Conservation (phyloP, 495 filamentous ascomycete genomes). For the Hypoxylon crocopeplum region DNA sequence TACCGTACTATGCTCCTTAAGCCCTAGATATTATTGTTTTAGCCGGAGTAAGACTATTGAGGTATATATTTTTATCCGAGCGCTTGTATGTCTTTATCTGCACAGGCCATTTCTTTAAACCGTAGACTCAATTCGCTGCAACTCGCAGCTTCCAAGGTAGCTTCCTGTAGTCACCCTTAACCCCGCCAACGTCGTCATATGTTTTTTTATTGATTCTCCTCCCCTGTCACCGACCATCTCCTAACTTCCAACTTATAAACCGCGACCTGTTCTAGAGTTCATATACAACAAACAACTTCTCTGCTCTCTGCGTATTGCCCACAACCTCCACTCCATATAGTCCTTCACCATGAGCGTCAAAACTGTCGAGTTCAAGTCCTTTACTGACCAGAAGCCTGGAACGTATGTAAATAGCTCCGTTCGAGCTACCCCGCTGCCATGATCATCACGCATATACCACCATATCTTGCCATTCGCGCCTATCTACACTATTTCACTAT, state of each 20-base stretch:
- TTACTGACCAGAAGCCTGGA: slow-evolving; percentile 96
- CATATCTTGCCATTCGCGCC: neutral
- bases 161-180: slow-evolving; percentile 9
- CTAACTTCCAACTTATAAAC: neutral
- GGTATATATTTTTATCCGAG: too few species aligned
- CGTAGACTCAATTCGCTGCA: neutral
- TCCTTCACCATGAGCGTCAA: slow-evolving; percentile 68
- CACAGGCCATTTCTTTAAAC: slow-evolving; percentile 5
- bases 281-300: neutral
- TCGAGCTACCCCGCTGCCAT: slow-evolving; percentile 41
- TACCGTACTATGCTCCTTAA: too few species aligned
- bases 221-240: slow-evolving; percentile 12
- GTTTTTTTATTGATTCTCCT: slow-evolving; percentile 26
- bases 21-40: too few species aligned
- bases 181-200: slow-evolving; percentile 39
- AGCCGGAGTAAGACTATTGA: too few species aligned
- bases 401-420: slow-evolving; percentile 74
- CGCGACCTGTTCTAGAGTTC: neutral
- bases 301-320: neutral
- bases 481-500: neutral
- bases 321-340: neutral
- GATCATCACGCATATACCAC: slow-evolving; percentile 24
- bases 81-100: too few species aligned
- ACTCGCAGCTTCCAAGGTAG: slow-evolving; percentile 5
- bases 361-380: slow-evolving; percentile 78